Conservation (phyloP, 768 basidiomycete species). For the Leccinum longicurvipes region DNA sequence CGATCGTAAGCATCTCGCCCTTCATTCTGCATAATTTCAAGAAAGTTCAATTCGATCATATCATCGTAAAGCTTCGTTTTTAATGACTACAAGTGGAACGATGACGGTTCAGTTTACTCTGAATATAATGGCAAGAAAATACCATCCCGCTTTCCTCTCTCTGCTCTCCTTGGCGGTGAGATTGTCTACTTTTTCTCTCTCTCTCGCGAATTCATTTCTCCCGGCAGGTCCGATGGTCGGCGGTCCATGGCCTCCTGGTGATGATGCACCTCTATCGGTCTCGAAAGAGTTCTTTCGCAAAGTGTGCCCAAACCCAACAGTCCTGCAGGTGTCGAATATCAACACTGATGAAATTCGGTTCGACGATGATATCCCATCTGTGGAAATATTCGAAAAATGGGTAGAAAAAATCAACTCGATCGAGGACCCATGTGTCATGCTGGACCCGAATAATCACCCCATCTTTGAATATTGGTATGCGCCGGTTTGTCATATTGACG, state of each 20-base stretch:
- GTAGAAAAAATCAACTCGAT: constrained; percentile 31
- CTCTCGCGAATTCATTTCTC: background rate
- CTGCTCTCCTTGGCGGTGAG: constrained; percentile 38
- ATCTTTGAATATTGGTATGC: constrained; percentile 39
- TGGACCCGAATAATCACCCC: constrained; percentile 21
- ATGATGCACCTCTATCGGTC: constrained; percentile 35
- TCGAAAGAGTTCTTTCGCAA: constrained; percentile 36
- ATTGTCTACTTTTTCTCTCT: background rate
- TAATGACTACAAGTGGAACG: constrained; percentile 43
- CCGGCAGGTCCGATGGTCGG: constrained; percentile 41
- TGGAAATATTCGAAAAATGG: constrained; percentile 37
- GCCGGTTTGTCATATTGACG: background rate
- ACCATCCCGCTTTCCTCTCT: constrained; percentile 40
- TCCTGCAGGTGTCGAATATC: constrained; percentile 30
- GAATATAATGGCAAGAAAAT: constrained; percentile 35
- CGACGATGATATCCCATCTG: constrained; percentile 23
- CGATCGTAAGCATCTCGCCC: constrained; percentile 30
- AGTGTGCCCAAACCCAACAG: constrained; percentile 38
- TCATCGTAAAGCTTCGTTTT: constrained; percentile 37
- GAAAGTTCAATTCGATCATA: constrained; percentile 3
- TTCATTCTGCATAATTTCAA: background rate
- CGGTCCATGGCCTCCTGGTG: constrained; percentile 33
- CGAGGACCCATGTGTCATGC: constrained; percentile 40
- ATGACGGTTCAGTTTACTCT: constrained; percentile 34
- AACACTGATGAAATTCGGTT: constrained; percentile 30